Conservation (phyloP, 192 early-diverging fungal genomes). For the Piromyces finnis region DNA sequence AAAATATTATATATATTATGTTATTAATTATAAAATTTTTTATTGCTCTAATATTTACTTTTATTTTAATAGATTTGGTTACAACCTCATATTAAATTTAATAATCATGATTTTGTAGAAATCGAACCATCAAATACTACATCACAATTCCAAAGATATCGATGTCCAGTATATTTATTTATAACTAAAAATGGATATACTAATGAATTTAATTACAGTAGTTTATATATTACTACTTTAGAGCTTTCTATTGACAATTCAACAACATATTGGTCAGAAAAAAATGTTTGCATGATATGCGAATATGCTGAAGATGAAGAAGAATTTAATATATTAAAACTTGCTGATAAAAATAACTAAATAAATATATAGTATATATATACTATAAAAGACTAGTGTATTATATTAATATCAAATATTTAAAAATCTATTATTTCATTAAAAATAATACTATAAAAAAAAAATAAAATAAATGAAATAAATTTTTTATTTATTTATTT, state of each 20-base stretch:
- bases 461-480: too few relatives aligned
- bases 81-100: not conserved
- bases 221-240: not conserved
- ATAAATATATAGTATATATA: not conserved
- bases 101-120: not conserved
- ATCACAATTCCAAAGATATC: not conserved
- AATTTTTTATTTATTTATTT: too few relatives aligned
- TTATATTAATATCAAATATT: too few relatives aligned
- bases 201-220: not conserved
- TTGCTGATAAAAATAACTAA: not conserved
- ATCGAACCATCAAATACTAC: not conserved
- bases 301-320: not conserved
- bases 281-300: not conserved
- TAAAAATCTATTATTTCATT: too few relatives aligned
- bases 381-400: too few relatives aligned
- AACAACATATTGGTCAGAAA: not conserved
- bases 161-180: not conserved
- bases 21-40: not conserved
- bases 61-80: not conserved
- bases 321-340: not conserved
- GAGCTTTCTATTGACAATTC: not conserved
- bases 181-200: not conserved
- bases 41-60: not conserved
- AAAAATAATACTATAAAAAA: too few relatives aligned
- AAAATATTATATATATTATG: not conserved